Evolutionary conservation across 140 eudicot genomes (phyloP).

Genomic region (Oenanthe javanica): DNA sequence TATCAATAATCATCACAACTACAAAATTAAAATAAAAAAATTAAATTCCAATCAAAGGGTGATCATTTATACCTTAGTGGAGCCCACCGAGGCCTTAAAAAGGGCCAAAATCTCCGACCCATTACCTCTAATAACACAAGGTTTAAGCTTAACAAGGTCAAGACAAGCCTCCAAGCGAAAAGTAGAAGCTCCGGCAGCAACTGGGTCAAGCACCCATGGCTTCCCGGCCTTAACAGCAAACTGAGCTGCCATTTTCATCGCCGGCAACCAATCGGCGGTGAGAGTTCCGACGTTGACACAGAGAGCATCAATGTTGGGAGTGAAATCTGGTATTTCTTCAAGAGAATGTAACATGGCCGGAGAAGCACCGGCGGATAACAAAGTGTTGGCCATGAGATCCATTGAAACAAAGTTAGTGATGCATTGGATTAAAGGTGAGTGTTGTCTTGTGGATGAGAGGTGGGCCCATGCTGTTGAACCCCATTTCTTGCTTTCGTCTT

Average conservation of each 20-base stretch:
- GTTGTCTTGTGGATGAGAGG: conserved; percentile 34
- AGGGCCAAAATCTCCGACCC: conserved; percentile 87
- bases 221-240: conserved; percentile 35
- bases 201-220: conserved; percentile 98
- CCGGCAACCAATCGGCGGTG: conserved; percentile 66
- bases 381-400: conserved; percentile 85
- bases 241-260: conserved; percentile 72
- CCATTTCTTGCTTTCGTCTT: conserved; percentile 27
- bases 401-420: conserved; percentile 85
- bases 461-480: conserved; percentile 46
- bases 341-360: conserved; percentile 87
- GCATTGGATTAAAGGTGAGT: conserved; percentile 77
- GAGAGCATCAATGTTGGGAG: conserved; percentile 54
- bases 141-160: conserved; percentile 53
- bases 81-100: conserved; percentile 43
- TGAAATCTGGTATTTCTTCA: conserved; percentile 79
- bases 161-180: conserved; percentile 72
- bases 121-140: conserved; percentile 76
- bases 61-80: conserved; percentile 42
- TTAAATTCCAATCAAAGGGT: neutral
- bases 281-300: conserved; percentile 83
- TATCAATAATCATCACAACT: neutral
- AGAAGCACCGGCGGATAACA: conserved; percentile 82
- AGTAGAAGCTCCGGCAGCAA: conserved; percentile 70
- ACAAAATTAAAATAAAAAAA: neutral